Evolutionary conservation across 2,329 filamentous ascomycete genomes (phyloP).

Genomic region (Penicillium frequentans): DNA sequence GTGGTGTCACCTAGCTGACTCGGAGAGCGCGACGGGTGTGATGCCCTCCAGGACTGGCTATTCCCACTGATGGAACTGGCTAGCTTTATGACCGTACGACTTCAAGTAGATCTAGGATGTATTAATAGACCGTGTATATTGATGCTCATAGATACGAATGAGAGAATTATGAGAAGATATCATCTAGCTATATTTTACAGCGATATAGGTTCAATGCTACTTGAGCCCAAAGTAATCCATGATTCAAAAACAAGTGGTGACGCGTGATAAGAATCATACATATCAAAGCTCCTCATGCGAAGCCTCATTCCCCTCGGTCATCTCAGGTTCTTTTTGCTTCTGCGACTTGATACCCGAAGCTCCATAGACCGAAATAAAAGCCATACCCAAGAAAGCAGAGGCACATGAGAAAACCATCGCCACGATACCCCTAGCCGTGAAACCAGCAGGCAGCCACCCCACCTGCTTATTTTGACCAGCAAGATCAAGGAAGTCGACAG

Average conservation of each 20-base stretch:
- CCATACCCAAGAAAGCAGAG: conserved; percentile 67
- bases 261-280: neutral
- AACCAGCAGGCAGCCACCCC: conserved; percentile 63
- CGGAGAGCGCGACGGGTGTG: neutral
- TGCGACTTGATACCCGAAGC: conserved; percentile 14
- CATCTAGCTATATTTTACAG: neutral
- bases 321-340: neutral
- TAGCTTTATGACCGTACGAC: neutral
- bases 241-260: neutral
- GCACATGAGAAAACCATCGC: conserved; percentile 73
- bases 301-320: neutral
- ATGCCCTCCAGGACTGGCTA: neutral
- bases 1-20: neutral
- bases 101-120: neutral
- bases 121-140: neutral
- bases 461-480: conserved; percentile 50
- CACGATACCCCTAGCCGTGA: conserved; percentile 69
- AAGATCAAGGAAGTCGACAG: conserved; percentile 62
- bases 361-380: conserved; percentile 65
- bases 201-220: neutral
- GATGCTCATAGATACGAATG: neutral
- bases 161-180: neutral
- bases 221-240: neutral
- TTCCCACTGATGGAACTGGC: neutral
- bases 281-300: neutral